Conservation (phyloP, 164 flowering plant species). For the Cinnamomum chago region DNA sequence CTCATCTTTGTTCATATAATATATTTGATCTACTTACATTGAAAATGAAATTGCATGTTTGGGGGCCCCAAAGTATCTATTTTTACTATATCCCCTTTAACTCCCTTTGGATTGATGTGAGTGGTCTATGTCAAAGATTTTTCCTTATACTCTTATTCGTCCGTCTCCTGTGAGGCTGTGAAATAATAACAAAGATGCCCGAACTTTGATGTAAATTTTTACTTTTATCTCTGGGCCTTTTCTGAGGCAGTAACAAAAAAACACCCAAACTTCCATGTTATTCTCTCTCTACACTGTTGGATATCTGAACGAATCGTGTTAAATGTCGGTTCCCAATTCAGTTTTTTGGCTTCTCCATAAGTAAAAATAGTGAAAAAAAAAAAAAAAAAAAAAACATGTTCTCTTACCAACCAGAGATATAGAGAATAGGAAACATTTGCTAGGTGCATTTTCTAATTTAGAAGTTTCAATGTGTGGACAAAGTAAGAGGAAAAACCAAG, state of each 20-base stretch:
- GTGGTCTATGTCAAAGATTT: conserved; percentile 2
- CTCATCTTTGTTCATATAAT: no score
- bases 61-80: no score
- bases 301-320: neutral
- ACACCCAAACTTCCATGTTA: neutral
- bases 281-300: neutral
- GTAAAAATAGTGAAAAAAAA: neutral
- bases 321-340: neutral
- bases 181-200: neutral
- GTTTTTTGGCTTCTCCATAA: conserved; percentile 1
- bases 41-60: no score
- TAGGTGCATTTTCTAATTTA: neutral
- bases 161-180: neutral
- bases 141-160: neutral
- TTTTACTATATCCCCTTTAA: neutral
- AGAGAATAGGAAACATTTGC: neutral
- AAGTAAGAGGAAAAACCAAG: no score
- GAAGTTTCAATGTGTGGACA: no score
- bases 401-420: neutral
- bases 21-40: no score
- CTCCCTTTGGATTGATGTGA: conserved; percentile 8
- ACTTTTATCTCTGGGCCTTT: neutral
- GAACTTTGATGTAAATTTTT: conserved; percentile 6
- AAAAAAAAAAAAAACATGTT: neutral
- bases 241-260: neutral